Base-by-base conservation (phyloP, 768 basidiomycete genomes). In the Clavulina sp. region DNA sequence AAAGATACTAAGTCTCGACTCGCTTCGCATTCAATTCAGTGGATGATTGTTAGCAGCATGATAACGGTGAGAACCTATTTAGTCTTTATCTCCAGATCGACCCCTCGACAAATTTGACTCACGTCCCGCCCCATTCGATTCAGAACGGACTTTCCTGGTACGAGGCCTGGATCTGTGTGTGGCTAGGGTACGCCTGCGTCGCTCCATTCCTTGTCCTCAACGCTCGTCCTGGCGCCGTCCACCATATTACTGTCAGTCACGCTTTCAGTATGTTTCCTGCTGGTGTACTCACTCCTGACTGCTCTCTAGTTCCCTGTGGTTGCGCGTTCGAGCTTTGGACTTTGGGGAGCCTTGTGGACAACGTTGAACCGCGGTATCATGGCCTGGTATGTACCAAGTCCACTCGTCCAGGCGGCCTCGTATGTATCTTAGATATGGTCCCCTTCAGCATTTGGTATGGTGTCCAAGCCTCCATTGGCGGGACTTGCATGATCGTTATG, bases 391-490 rank as follows among this genome's bases (percentile, higher is more conserved):
- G 73, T 63, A 44, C 48, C 21, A n/a, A n/a, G n/a, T n/a, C n/a
- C 34, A 9, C 34, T 38, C 34, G 9, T 38, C 19, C 19, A 19
- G 34, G 34, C 19, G 19, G 9, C 9, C 34, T 38, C 9, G 9
- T 9, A 9, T 19, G 9, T 38, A 9, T 19, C 34, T 38, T 9
- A 38, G 9, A 38, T 9, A 38, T 9, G 9, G 56, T 55, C 41
- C 32, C 33, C 16, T 33, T 53, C 3, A 79, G 78, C 57, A 73
- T 81, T 40, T 81, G 82, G 80, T 82, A 82, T 60, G 81, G 81
- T 26, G 81, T 84, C 6, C 81, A 84, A 60, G 72, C 82, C 1
- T 83, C 80, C 65, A 83, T 88, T 54, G 85, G 85, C n/a, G 84
- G 84, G 13, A 71, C 73, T 56, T 86, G 83, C 59, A 70, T 86